Conservation (phyloP, 306 rosid species). For the Parietaria judaica region DNA sequence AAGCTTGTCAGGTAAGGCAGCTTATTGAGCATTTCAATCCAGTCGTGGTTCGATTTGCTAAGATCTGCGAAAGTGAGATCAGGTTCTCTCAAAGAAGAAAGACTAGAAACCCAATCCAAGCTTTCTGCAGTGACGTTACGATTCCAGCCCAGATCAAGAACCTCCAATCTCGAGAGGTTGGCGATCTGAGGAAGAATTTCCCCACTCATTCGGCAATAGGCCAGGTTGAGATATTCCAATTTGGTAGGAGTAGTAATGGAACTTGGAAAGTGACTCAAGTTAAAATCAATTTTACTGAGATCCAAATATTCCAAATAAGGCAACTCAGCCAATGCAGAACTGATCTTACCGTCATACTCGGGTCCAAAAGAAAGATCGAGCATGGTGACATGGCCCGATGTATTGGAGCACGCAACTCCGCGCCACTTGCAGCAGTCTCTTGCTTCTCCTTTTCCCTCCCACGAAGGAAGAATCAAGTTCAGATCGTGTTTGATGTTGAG, state of each 20-base stretch:
- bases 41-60: no score
- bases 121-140: no score
- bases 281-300: neutral
- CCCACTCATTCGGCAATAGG: neutral
- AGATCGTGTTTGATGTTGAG: neutral
- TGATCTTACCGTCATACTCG: neutral
- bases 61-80: no score
- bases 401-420: neutral
- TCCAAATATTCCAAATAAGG: neutral
- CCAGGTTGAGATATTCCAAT: constrained; percentile 8
- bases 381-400: neutral
- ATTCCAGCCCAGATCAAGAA: neutral
- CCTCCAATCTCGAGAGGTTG: constrained; percentile 1
- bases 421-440: neutral
- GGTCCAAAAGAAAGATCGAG: neutral
- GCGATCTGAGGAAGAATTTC: neutral
- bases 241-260: constrained; percentile 1
- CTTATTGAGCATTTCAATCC: no score
- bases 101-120: no score
- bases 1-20: no score
- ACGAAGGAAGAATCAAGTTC: neutral
- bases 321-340: constrained; percentile 1
- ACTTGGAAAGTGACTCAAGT: neutral
- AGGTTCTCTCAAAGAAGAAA: no score
- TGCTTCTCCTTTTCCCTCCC: neutral